These are phyloP conservation scores for Acanthamoeba polyphaga DNA, from an alignment of 208 protist genomes.

Conservation along the genomic window DNA sequence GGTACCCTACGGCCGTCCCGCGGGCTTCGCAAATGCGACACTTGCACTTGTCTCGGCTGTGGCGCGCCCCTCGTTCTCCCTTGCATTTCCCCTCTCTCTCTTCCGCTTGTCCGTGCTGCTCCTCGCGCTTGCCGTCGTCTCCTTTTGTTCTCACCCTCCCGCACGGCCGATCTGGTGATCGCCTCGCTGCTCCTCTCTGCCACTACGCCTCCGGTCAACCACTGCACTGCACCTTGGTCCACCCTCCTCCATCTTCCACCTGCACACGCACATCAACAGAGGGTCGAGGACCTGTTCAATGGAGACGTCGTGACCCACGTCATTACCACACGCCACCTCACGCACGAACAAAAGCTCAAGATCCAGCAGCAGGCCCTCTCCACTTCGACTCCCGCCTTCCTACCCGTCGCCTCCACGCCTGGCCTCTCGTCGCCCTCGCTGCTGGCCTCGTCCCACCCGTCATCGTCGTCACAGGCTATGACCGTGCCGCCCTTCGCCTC, in stretches of 20 bases:
- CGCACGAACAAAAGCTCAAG: slow-evolving; percentile 57
- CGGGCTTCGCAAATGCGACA: neutral
- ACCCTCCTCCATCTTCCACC: neutral
- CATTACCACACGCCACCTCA: slow-evolving; percentile 57
- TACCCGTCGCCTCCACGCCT: neutral
- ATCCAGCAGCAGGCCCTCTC: slow-evolving; percentile 49
- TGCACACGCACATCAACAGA: slow-evolving; percentile 3
- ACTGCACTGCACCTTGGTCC: neutral
- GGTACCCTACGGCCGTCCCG: neutral
- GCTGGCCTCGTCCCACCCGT: neutral
- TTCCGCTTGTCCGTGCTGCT: neutral
- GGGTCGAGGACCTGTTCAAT: slow-evolving; percentile 53
- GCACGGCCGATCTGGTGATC: neutral
- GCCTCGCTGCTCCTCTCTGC: neutral
- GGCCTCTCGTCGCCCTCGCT: neutral
- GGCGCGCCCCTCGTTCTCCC: neutral
- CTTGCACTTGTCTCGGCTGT: neutral
- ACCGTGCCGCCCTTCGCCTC: neutral
- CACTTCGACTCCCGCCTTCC: neutral
- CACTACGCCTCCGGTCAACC: neutral
- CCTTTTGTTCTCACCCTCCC: neutral
- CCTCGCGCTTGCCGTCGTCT: neutral
- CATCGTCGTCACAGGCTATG: neutral
- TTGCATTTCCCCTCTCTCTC: neutral
- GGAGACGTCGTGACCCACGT: slow-evolving; percentile 46